Evolutionary conservation across 306 rosid species (phyloP), one percentile per base, ranked within the genome.

Genomic region (Delonix regia): DNA sequence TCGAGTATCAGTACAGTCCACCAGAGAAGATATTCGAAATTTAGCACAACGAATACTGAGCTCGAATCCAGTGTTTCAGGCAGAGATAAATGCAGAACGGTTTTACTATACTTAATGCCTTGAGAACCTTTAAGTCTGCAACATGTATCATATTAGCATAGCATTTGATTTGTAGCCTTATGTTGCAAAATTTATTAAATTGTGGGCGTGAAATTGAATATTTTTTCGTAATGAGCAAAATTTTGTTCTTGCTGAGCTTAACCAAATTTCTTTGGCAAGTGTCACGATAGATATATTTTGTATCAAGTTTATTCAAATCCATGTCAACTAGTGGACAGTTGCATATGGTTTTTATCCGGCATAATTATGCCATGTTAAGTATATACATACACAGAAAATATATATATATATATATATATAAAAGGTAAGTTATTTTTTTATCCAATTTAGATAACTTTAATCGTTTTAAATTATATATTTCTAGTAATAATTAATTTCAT

Each of bases 11-110:
- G 71, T 28, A 5, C 84, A 86, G 44, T 88, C 94, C 9, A 81
- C 78, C 30, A 79, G 86, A 81, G 94, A 90, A 41, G 94, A 90
- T 74, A 85, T 90, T 39, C 90, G 89, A 49, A 90, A 81, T 79
- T 75, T 88, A 13, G 94, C 92, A 49, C 85, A 85, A 81, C 85
- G 82, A 81, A 85, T 69, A 9, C 73, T 90, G 79, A 78, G 82
- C 76, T 71, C 72, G 48, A 90, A 79, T 51, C 72, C 88, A 0
- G 61, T 73, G 30, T 83, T 90, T 77, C 77, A 71, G 21, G 75
- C 72, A 49, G 81, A 86, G 73, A 77, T 84, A 30, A 77, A 81
- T 55, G 55, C 24, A 21, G 74, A 59, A 28, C 70, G 61, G 62
- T 72, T 73, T 74, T 30, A 48, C 30, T 49, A 33, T 73, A 62